Percentiles rank a stretch among this genome's conserved stretches.
These are phyloP conservation scores for Cerrena zonata DNA, from an alignment of 1,284 basidiomycete genomes.

Conservation along the genomic window DNA sequence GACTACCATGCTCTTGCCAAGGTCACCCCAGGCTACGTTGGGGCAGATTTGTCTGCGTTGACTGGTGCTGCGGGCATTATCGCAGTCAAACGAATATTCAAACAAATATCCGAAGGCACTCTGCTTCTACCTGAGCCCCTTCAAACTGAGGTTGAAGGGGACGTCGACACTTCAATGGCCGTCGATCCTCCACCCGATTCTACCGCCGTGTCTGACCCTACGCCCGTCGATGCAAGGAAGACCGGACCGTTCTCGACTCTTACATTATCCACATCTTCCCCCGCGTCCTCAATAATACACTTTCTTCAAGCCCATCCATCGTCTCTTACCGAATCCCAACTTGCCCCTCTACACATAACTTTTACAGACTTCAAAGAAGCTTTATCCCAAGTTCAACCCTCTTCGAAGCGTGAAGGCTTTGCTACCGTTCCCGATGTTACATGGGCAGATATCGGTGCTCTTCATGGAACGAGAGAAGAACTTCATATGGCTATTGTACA, in stretches of 20 bases:
- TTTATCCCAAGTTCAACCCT: conserved; percentile 85
- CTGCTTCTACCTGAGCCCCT: conserved; percentile 46
- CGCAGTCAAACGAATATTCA: conserved; percentile 94
- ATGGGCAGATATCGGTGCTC: conserved; percentile 93
- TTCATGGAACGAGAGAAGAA: conserved; percentile 82
- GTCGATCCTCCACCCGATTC: conserved; percentile 35
- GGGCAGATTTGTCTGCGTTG: conserved; percentile 86
- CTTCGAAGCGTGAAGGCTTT: conserved; percentile 95
- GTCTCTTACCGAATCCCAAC: conserved; percentile 72
- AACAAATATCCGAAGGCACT: conserved; percentile 69
- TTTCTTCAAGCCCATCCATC: conserved; percentile 84
- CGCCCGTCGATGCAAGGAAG: conserved; percentile 15
- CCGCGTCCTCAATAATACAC: conserved; percentile 73
- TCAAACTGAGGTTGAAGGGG: conserved; percentile 5
- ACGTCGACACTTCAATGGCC: conserved; percentile 43
- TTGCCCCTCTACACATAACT: conserved; percentile 76
- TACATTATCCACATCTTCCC: conserved; percentile 36
- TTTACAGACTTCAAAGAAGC: conserved; percentile 76
- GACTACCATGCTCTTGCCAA: conserved; percentile 81
- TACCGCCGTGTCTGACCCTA: conserved; percentile 8
- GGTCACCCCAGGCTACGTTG: conserved; percentile 93
- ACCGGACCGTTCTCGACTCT: conserved; percentile 38
- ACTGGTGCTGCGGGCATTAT: conserved; percentile 93
- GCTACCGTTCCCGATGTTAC: conserved; percentile 93
- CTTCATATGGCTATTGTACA: conserved; percentile 96